Percentiles rank a stretch among this genome's conserved stretches.
Conservation (phyloP, 495 filamentous ascomycete species). For the Articulospora tetracladia region DNA sequence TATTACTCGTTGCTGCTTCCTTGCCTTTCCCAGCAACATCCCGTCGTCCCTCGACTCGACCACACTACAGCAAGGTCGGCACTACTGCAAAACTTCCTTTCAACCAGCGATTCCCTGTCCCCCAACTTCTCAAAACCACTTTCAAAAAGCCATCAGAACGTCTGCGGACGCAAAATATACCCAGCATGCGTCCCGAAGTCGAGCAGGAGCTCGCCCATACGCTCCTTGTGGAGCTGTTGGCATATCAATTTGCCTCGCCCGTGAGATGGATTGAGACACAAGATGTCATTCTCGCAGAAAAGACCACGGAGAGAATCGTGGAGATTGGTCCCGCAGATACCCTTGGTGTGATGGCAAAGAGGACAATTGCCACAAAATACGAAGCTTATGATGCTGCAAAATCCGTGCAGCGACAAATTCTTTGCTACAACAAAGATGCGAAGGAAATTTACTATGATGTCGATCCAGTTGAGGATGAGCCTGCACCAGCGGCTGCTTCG, state of each 20-base stretch:
- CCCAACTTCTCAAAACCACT: background rate
- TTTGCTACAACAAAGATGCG: slow-evolving; percentile 99
- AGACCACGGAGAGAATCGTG: slow-evolving; percentile 93
- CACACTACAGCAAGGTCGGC: background rate
- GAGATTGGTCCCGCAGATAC: slow-evolving; percentile 98
- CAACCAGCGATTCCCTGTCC: background rate
- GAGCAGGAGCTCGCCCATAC: slow-evolving; percentile 98
- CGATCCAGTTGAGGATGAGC: slow-evolving; percentile 90
- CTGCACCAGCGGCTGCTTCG: slow-evolving; percentile 50
- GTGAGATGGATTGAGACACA: slow-evolving; percentile 99
- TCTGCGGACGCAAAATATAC: slow-evolving; percentile 30
- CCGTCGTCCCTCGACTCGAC: slow-evolving; percentile 14
- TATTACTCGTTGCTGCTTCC: slow-evolving; percentile 12
- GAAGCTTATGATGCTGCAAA: slow-evolving; percentile 98
- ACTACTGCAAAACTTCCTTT: background rate
- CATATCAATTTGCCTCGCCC: slow-evolving; percentile 98
- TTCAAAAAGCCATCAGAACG: slow-evolving; percentile 5
- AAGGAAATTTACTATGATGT: slow-evolving; percentile 99
- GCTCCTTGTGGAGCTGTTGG: slow-evolving; percentile 94
- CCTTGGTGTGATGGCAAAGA: slow-evolving; percentile 95
- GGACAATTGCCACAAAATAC: slow-evolving; percentile 95
- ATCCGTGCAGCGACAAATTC: slow-evolving; percentile 91
- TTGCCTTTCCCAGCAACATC: slow-evolving; percentile 3
- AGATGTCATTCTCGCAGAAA: slow-evolving; percentile 96
- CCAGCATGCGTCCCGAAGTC: slow-evolving; percentile 91